A percentile compares a stretch with the other conserved stretches of the same genome.
These are phyloP conservation scores for Begonia peltatifolia DNA, from an alignment of 306 rosid genomes.

Conservation along the genomic window DNA sequence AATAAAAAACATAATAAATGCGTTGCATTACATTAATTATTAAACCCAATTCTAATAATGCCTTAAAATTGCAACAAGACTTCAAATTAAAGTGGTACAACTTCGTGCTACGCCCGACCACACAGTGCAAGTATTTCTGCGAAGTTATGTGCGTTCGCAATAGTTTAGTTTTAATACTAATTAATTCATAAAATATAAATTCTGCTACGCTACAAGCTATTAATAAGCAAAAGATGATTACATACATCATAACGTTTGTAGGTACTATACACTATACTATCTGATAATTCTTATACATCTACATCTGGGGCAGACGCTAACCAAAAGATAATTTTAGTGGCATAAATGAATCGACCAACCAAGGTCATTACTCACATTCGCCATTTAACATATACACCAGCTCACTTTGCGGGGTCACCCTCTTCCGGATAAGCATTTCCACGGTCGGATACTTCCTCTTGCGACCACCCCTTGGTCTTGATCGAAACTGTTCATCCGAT, in stretches of 20 bases:
- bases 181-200: no score
- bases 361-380: slow-evolving; percentile 2
- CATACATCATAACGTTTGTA: no score
- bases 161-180: no score
- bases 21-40: no score
- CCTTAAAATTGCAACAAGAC: background rate
- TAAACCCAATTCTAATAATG: no score
- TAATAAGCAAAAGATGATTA: no score
- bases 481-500: slow-evolving; percentile 50
- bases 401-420: slow-evolving; percentile 48
- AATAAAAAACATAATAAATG: no score
- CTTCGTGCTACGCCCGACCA: background rate
- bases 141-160: background rate
- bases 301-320: no score
- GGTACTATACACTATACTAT: no score
- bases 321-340: no score
- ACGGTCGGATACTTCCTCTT: slow-evolving; percentile 55
- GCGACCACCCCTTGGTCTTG: slow-evolving; percentile 67
- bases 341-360: background rate
- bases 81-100: background rate
- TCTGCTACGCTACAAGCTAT: no score
- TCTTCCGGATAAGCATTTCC: slow-evolving; percentile 65
- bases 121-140: background rate
- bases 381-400: slow-evolving; percentile 11
- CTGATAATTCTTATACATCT: no score